Percentiles rank a stretch among this genome's conserved stretches.
phyloP scores from a whole-genome alignment of 2,329 filamentous ascomycete genomes.

The Amylocarpus encephaloides region DNA sequence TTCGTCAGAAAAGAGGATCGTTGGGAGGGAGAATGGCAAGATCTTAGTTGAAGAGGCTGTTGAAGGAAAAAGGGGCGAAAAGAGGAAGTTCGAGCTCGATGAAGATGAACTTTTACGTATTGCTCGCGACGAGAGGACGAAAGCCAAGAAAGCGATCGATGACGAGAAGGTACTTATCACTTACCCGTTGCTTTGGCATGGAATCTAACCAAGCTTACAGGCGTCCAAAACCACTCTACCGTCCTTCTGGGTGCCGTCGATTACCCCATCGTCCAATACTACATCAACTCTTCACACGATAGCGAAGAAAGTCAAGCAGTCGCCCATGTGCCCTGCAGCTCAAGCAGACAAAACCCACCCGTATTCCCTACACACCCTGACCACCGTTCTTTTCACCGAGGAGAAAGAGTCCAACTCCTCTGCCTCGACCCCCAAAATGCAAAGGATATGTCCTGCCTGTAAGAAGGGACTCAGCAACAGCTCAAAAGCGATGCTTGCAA shows the following conservation, averaged over 20 bases:
- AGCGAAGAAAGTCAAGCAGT: constrained; percentile 56
- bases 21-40: constrained; percentile 38
- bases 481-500: constrained; percentile 73
- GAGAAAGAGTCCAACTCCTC: constrained; percentile 48
- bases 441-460: constrained; percentile 74
- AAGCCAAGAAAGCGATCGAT: constrained; percentile 63
- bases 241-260: constrained; percentile 88
- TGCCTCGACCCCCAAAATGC: constrained; percentile 33
- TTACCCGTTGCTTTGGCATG: background rate
- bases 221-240: constrained; percentile 63
- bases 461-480: constrained; percentile 76
- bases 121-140: constrained; percentile 61
- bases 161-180: constrained; percentile 55
- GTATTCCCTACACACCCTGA: constrained; percentile 72
- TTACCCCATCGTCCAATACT: constrained; percentile 64
- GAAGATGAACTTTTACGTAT: constrained; percentile 68
- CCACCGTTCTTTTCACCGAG: constrained; percentile 70
- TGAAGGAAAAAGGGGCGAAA: constrained; percentile 37
- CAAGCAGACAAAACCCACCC: constrained; percentile 58
- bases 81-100: constrained; percentile 77
- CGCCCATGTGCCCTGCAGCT: constrained; percentile 73
- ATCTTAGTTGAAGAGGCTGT: constrained; percentile 35
- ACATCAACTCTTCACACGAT: constrained; percentile 49
- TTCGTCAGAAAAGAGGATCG: constrained; percentile 30
- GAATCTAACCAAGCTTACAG: constrained; percentile 10